Percentiles rank a stretch among this genome's conserved stretches.
Evolutionary conservation across 2,329 filamentous ascomycete genomes (phyloP).

Genomic region (Ceratocystiopsis minuta): DNA sequence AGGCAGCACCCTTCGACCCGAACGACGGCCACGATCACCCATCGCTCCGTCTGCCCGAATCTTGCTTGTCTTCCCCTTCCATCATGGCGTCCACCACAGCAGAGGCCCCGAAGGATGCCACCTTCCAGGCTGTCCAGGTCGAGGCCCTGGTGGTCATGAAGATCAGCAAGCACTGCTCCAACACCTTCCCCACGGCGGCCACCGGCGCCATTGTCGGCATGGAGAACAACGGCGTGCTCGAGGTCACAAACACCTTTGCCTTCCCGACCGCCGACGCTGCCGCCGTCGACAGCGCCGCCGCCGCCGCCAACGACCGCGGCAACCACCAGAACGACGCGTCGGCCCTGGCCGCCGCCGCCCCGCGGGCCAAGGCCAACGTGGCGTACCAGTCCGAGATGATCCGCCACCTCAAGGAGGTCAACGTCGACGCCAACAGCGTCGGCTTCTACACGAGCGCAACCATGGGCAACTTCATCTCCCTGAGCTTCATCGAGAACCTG

Average conservation of each 20-base stretch:
- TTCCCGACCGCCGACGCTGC: constrained; percentile 70
- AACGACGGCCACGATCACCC: too few species aligned
- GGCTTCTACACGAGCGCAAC: constrained; percentile 98
- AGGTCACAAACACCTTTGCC: constrained; percentile 89
- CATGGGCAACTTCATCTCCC: constrained; percentile 96
- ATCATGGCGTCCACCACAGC: too few species aligned
- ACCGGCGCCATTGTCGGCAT: constrained; percentile 87
- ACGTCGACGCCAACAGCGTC: constrained; percentile 93
- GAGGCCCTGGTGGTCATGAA: constrained; percentile 96
- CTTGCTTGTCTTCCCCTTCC: too few species aligned
- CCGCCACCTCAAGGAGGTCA: constrained; percentile 87
- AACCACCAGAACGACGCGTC: constrained; percentile 56
- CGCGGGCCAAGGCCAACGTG: constrained; percentile 77
- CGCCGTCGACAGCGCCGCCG: constrained; percentile 25
- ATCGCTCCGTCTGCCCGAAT: too few species aligned
- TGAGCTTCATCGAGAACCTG: constrained; percentile 94
- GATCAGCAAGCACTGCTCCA: constrained; percentile 88
- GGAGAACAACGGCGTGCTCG: constrained; percentile 63
- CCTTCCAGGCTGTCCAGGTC: constrained; percentile 78
- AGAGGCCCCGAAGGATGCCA: constrained; percentile 35
- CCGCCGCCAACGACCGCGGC: constrained; percentile 5
- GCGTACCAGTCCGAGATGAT: constrained; percentile 94
- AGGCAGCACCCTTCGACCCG: too few species aligned
- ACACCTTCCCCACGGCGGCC: constrained; percentile 71
- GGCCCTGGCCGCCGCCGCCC: constrained; percentile 67